Conservation (phyloP, 371 early-diverging fungal genomes). For the Mortierella sp. region DNA sequence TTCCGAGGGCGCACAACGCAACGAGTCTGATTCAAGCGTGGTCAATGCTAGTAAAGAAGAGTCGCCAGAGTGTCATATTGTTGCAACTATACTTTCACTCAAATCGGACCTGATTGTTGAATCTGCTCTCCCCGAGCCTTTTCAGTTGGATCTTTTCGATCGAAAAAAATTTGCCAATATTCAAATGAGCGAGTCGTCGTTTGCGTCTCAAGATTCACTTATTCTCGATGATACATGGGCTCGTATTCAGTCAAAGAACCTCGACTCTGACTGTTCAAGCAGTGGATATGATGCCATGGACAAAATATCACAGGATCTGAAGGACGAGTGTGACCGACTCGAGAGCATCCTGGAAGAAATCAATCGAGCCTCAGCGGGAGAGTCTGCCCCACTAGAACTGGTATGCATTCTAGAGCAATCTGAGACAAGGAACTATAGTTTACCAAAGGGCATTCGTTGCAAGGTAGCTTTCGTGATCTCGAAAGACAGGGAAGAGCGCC, state of each 20-base stretch:
- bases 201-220: not conserved
- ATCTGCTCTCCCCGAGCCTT: conserved; percentile 21
- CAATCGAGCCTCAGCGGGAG: not conserved
- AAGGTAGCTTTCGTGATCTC: conserved; percentile 40
- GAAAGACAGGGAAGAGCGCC: conserved; percentile 21
- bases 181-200: conserved; percentile 16
- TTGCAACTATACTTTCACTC: conserved; percentile 27
- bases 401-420: conserved; percentile 32
- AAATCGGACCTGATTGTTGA: conserved; percentile 19
- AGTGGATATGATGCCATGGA: conserved; percentile 5
- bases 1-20: not conserved
- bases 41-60: not conserved
- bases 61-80: not conserved
- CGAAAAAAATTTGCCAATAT: conserved; percentile 21
- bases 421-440: conserved; percentile 22
- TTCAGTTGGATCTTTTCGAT: conserved; percentile 34
- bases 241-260: conserved; percentile 5
- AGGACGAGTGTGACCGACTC: conserved; percentile 16
- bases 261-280: not conserved
- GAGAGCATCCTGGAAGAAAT: conserved; percentile 12
- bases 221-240: conserved; percentile 40
- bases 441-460: conserved; percentile 21
- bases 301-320: not conserved
- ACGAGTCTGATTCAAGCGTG: no score
- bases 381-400: conserved; percentile 13